Evolutionary conservation across 441 rosid species (phyloP).

Genomic region (Flueggea neowawraea): DNA sequence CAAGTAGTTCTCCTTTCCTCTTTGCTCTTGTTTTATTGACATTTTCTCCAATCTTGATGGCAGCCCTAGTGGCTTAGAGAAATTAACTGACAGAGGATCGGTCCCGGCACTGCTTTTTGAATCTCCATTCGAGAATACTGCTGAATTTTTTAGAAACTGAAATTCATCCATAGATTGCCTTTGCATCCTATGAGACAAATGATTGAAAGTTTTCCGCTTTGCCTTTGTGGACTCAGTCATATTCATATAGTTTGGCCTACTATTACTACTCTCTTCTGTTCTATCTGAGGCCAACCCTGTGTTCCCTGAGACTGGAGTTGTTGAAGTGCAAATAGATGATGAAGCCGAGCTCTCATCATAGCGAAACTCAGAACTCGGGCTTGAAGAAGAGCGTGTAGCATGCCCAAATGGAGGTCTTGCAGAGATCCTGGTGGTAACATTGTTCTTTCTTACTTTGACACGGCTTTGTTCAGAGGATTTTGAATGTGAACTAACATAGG

Average conservation of each 20-base stretch:
- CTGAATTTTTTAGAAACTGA: constrained; percentile 66
- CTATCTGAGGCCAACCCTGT: constrained; percentile 52
- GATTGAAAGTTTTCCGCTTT: constrained; percentile 36
- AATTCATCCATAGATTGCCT: constrained; percentile 97
- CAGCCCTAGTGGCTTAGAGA: constrained; percentile 52
- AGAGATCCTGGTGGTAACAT: constrained; percentile 72
- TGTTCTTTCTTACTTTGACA: constrained; percentile 70
- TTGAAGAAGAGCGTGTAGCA: constrained; percentile 53
- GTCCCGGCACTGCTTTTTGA: constrained; percentile 43
- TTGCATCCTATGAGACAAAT: constrained; percentile 34
- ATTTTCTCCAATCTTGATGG: constrained; percentile 51
- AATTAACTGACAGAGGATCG: constrained; percentile 36
- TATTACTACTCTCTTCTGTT: constrained; percentile 41
- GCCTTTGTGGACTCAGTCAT: constrained; percentile 88
- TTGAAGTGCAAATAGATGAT: constrained; percentile 69
- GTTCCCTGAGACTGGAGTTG: constrained; percentile 58
- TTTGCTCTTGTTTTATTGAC: constrained; percentile 16
- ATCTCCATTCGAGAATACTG: constrained; percentile 40
- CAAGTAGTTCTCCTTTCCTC: constrained; percentile 21
- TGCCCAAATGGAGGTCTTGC: constrained; percentile 58
- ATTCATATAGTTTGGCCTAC: constrained; percentile 80
- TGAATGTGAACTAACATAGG: constrained; percentile 21
- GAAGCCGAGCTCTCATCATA: constrained; percentile 77
- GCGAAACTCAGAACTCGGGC: constrained; percentile 70
- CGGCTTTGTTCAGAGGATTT: constrained; percentile 44